Base-by-base conservation (phyloP, 345 rosid genomes). In the Brassica incana region DNA sequence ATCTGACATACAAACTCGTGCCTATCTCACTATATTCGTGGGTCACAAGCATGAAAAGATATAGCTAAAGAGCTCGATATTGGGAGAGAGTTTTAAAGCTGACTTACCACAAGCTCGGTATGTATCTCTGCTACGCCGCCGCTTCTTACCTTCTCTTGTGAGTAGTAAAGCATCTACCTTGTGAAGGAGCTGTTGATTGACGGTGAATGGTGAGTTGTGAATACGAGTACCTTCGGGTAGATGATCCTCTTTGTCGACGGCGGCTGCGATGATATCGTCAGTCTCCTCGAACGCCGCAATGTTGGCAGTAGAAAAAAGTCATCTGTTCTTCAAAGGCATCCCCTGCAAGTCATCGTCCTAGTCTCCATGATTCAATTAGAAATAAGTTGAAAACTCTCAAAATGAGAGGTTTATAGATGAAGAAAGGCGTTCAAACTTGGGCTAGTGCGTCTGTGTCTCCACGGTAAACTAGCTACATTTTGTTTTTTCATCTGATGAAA, bases 11-110 rank as follows among this genome's bases (percentile, higher is more conserved):
- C 9, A 38, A 6, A 10, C 52, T 45, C 81, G 27, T 4, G 96
- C 85, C 96, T 93, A 90, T 81, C 87, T 88, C 54, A 88, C 77
- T n/a, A 92, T 75, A 27, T 92, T 95, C 1, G 93, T 86, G 6
- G 97, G 91, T 90, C 91, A 75, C 97, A 89, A 70, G 90, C 93
- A 75, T 90, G 82, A 82, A 85, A 90, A 36, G 87, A 91, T 81
- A 92, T 80, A 20, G 90, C 98, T 18, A 94, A 67, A 64, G 93
- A 84, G 69, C 66, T 85, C 63, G 90, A 81, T 48, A 88, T 78
- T 5, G 94, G 90, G 68, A 92, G 66, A 66, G 65, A 71, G 82
- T 83, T 84, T 84, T 82, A 81, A 82, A 91, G 84, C 67, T 74
- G 59, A 78, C 82, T 88, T 77, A 38, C 10, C 40, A 5, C 40